Conservation (phyloP, 1,284 basidiomycete species). For the Papiliotrema fonsecae region DNA sequence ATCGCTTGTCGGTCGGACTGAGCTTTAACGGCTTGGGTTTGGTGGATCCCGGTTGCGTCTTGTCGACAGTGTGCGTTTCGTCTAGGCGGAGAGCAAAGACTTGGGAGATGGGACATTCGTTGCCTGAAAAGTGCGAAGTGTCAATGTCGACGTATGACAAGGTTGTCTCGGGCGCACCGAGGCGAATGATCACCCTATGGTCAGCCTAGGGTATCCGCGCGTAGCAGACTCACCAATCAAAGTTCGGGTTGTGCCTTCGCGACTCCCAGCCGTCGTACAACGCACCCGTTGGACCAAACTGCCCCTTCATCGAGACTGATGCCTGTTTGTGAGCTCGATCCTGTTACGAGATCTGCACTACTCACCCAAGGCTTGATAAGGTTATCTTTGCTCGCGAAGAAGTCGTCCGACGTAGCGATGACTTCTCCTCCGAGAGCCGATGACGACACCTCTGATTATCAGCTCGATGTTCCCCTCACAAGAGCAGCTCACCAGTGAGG, state of each 20-base stretch:
- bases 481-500: constrained; percentile 56
- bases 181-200: constrained; percentile 77
- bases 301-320: constrained; percentile 76
- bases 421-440: constrained; percentile 75
- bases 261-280: constrained; percentile 94
- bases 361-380: constrained; percentile 75
- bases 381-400: constrained; percentile 84
- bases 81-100: constrained; percentile 61
- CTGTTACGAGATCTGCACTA: not conserved
- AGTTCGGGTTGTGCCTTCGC: constrained; percentile 76
- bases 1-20: constrained; percentile 43
- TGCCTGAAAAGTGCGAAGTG: constrained; percentile 93
- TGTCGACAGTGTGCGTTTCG: constrained; percentile 48
- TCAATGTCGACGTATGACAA: constrained; percentile 90
- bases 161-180: constrained; percentile 68
- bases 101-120: constrained; percentile 81
- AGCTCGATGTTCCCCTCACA: not conserved
- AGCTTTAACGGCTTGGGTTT: constrained; percentile 33
- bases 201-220: not conserved
- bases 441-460: constrained; percentile 73
- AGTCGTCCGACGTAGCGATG: constrained; percentile 82
- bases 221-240: constrained; percentile 69
- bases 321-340: constrained; percentile 45
- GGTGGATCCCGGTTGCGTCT: constrained; percentile 32
- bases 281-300: constrained; percentile 93